Evolutionary conservation across 768 basidiomycete species (phyloP).

Genomic region (Lactarius vividus): DNA sequence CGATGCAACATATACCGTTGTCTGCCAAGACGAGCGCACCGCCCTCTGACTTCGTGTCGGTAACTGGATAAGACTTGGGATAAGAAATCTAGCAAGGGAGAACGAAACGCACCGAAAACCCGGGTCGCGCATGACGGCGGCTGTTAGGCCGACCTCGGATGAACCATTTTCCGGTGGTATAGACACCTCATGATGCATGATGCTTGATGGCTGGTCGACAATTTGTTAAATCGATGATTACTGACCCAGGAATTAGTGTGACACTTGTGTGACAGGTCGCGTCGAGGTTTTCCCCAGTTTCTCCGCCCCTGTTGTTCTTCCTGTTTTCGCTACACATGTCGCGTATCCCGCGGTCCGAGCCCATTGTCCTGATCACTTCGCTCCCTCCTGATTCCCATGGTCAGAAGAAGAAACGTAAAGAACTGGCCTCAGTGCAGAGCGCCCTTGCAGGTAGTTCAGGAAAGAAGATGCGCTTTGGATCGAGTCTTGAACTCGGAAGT

Average conservation of each 20-base stretch:
- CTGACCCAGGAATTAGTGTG: too few relatives aligned
- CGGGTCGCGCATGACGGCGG: slow-evolving; percentile 98
- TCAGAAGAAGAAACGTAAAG: slow-evolving; percentile 26
- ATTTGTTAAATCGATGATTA: too few relatives aligned
- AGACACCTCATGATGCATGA: slow-evolving; percentile 96
- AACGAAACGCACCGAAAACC: slow-evolving; percentile 76
- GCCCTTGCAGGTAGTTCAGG: slow-evolving; percentile 31
- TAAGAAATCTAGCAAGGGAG: background rate
- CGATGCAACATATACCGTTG: slow-evolving; percentile 99
- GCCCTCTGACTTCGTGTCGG: slow-evolving; percentile 65
- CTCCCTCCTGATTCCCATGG: background rate
- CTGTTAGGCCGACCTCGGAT: slow-evolving; percentile 97
- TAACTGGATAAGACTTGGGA: too few relatives aligned
- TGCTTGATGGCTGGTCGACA: slow-evolving; percentile 36
- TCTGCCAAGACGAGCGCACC: slow-evolving; percentile 98
- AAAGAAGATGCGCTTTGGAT: slow-evolving; percentile 26
- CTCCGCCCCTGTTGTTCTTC: background rate
- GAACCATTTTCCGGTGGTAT: slow-evolving; percentile 99
- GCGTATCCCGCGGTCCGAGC: background rate
- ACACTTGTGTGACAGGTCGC: too few relatives aligned
- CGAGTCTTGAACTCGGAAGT: background rate
- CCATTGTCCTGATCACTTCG: slow-evolving; percentile 7
- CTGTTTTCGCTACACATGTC: background rate
- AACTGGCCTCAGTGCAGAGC: background rate
- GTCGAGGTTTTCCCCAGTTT: too few relatives aligned